phyloP scores from a whole-genome alignment of 1,139 yeast genomes.

The Lodderomyces jiufengensis region DNA sequence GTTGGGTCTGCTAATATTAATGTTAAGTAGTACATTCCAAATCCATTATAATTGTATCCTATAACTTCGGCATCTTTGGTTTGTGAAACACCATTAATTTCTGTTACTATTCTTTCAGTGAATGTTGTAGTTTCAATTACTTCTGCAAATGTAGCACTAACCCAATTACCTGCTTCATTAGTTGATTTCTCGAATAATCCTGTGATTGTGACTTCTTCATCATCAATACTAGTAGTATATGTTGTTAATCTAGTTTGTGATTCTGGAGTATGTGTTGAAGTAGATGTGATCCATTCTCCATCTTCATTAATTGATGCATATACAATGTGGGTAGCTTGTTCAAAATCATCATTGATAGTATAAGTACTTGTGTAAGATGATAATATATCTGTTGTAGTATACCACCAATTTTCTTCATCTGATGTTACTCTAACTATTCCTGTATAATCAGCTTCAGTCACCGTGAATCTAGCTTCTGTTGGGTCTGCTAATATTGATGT shows the following conservation, averaged over 20 bases:
- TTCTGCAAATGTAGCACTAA: not conserved
- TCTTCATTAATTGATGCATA: not conserved
- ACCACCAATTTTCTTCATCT: constrained; percentile 2
- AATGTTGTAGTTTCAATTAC: not conserved
- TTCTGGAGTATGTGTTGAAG: constrained; percentile 1
- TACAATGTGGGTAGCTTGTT: not conserved
- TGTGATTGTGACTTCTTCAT: not conserved
- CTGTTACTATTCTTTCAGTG: constrained; percentile 1
- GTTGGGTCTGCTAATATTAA: not conserved
- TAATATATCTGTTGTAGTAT: constrained; percentile 1
- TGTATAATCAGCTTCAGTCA: not conserved
- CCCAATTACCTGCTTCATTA: not conserved
- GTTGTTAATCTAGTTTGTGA: not conserved
- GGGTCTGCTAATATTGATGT: constrained; percentile 1
- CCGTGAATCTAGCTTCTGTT: not conserved
- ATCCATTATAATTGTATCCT: not conserved
- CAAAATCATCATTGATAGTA: not conserved
- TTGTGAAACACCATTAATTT: not conserved
- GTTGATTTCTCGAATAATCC: not conserved
- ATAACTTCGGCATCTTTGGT: constrained; percentile 1
- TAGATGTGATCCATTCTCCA: constrained; percentile 1
- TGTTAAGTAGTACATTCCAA: not conserved
- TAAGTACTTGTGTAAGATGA: not conserved
- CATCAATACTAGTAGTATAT: not conserved
- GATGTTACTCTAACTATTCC: constrained; percentile 1